Evolutionary conservation across 1,284 basidiomycete genomes (phyloP).

Genomic region (Phlebopus sp.): DNA sequence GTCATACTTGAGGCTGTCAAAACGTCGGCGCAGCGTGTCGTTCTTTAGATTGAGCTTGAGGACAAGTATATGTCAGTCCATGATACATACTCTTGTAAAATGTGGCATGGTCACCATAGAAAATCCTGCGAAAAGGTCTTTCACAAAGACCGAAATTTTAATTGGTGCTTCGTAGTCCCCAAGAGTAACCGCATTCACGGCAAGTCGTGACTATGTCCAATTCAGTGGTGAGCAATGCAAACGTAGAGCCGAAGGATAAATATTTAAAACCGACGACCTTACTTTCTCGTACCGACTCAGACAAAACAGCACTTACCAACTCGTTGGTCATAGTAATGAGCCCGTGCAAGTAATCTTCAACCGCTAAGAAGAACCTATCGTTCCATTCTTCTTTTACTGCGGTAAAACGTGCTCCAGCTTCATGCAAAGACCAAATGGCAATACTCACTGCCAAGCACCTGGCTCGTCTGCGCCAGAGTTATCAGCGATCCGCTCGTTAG

Average conservation of each 20-base stretch:
- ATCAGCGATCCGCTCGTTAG: conserved; percentile 59
- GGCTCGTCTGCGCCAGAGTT: conserved; percentile 49
- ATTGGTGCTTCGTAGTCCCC: conserved; percentile 80
- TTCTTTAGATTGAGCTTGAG: conserved; percentile 85
- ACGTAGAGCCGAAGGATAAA: background rate
- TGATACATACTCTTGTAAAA: background rate
- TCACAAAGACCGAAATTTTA: conserved; percentile 77
- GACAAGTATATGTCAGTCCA: conserved; percentile 10
- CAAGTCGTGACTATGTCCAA: conserved; percentile 63
- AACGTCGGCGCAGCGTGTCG: conserved; percentile 72
- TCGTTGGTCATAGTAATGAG: conserved; percentile 81
- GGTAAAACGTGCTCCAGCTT: conserved; percentile 8
- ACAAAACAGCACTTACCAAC: conserved; percentile 47
- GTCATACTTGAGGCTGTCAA: conserved; percentile 83
- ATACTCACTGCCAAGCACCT: conserved; percentile 63
- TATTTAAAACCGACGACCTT: background rate
- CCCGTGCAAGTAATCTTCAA: conserved; percentile 85
- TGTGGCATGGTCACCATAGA: conserved; percentile 55
- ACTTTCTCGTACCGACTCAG: too few species aligned
- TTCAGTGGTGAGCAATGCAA: conserved; percentile 10
- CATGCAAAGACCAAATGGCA: conserved; percentile 1
- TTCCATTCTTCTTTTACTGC: conserved; percentile 71
- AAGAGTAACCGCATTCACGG: conserved; percentile 80
- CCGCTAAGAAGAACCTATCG: conserved; percentile 62
- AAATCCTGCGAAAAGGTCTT: conserved; percentile 80